Evolutionary conservation across 208 protist species (phyloP), one percentile per base, ranked within the genome.

Genomic region (Angomonas desouzai): DNA sequence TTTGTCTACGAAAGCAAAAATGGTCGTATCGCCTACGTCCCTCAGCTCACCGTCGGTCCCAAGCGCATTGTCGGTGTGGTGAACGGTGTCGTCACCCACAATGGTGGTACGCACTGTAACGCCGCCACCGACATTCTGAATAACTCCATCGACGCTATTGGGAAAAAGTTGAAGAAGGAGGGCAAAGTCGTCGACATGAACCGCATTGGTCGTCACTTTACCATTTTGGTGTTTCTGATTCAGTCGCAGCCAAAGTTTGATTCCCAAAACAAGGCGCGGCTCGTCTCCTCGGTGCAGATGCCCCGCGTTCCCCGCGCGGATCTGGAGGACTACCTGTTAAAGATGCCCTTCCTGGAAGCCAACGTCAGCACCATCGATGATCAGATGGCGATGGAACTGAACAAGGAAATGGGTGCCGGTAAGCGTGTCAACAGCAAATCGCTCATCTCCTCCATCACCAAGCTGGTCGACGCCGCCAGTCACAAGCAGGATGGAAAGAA

Each of bases 191-290:
- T 97, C 30, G 87, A 99, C 74, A 97, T 97, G 45, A 91, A 93
- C 70, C 93, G 98, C 43, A 83, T 99, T 51, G 96, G 97, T 55
- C 85, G 90, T 7, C 91, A 99, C 82, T 78, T 99, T 43, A 99
- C 81, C 48, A 80, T 99, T 27, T 98, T 99, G 75, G 85, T 99
- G 29, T 99, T 99, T 70, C 93, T 92, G 28, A 78, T 99, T 18
- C 98, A 99, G 69, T 90, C 97, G 20, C 99, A 99, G 71, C 99
- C 99, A 22, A 90, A 98, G 56, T 99, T 99, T 80, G 98, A 99
- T 77, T 98, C 97, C 36, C 98, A 99, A 85, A 99, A 97, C 51
- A 99, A 99, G 79, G 97, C 98, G 48, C 92, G 90, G 6, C 90
- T 99, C 53, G 98, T 94, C 0, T 98, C 94, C 22, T 55, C 76